Conservation (phyloP, 345 rosid species). For the Eucalyptus pumila region DNA sequence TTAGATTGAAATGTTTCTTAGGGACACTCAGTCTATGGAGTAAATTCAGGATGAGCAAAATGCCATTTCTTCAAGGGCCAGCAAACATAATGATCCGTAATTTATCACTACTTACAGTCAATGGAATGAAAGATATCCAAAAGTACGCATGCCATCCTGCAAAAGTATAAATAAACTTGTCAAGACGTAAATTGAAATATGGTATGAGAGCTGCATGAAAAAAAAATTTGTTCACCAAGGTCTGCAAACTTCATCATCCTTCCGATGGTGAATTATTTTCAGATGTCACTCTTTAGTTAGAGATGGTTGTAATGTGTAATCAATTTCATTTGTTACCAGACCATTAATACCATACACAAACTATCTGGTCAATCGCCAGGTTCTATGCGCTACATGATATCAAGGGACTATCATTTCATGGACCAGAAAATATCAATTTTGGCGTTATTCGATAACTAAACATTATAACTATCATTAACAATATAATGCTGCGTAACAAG, state of each 20-base stretch:
- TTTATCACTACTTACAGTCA: conserved; percentile 29
- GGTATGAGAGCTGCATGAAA: too few species aligned
- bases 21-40: background rate
- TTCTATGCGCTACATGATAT: too few species aligned
- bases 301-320: background rate
- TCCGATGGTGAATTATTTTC: too few species aligned
- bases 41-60: background rate
- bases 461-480: background rate
- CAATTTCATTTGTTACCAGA: too few species aligned
- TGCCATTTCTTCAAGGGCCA: background rate
- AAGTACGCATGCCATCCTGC: conserved; percentile 78
- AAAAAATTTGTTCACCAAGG: too few species aligned
- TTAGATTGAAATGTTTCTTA: too few species aligned
- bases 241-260: too few species aligned
- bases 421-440: too few species aligned
- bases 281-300: too few species aligned
- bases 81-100: background rate
- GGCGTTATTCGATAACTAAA: background rate
- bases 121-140: conserved; percentile 62
- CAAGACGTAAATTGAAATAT: background rate
- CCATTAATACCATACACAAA: too few species aligned
- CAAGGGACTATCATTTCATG: too few species aligned
- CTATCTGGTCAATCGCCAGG: too few species aligned
- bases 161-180: background rate
- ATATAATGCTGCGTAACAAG: background rate